Conservation (phyloP, 2,329 filamentous ascomycete genomes). For the Phialemoniopsis sp. region DNA sequence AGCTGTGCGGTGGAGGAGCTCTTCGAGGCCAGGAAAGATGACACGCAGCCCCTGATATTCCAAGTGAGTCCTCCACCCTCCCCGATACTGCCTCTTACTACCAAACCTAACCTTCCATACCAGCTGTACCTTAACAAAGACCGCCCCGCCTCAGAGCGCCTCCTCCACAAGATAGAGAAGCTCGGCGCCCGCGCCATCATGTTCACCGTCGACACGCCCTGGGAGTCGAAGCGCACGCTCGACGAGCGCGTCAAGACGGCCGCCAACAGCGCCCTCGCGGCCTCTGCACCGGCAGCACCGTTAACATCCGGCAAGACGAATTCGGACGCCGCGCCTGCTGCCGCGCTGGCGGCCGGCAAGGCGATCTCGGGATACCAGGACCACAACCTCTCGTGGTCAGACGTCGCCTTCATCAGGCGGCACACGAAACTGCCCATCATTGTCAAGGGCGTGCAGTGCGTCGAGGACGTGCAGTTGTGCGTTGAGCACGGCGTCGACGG, state of each 20-base stretch:
- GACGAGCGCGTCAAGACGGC: conserved; percentile 8
- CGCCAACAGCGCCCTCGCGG: background rate
- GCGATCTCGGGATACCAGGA: conserved; percentile 42
- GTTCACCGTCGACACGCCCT: conserved; percentile 39
- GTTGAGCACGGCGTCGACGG: conserved; percentile 53
- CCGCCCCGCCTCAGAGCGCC: background rate
- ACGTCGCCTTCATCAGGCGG: conserved; percentile 54
- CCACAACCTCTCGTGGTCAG: conserved; percentile 47
- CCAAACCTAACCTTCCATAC: too few species aligned
- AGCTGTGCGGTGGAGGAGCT: conserved; percentile 1
- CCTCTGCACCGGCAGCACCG: background rate
- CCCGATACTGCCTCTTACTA: too few species aligned
- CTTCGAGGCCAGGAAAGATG: background rate
- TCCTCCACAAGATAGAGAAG: conserved; percentile 7
- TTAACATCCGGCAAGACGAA: conserved; percentile 35
- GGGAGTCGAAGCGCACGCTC: conserved; percentile 30
- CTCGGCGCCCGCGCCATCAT: conserved; percentile 17
- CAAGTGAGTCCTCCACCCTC: background rate
- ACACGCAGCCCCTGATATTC: conserved; percentile 2
- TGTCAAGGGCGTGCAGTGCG: conserved; percentile 56
- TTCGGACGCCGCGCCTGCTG: conserved; percentile 35
- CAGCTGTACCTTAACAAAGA: conserved; percentile 2
- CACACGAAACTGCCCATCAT: conserved; percentile 45
- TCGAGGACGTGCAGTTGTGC: conserved; percentile 46
- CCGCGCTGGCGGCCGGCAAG: conserved; percentile 38